A percentile compares a stretch with the other conserved stretches of the same genome.
Conservation (phyloP, 1,284 basidiomycete genomes). For the Fomes fomentarius region DNA sequence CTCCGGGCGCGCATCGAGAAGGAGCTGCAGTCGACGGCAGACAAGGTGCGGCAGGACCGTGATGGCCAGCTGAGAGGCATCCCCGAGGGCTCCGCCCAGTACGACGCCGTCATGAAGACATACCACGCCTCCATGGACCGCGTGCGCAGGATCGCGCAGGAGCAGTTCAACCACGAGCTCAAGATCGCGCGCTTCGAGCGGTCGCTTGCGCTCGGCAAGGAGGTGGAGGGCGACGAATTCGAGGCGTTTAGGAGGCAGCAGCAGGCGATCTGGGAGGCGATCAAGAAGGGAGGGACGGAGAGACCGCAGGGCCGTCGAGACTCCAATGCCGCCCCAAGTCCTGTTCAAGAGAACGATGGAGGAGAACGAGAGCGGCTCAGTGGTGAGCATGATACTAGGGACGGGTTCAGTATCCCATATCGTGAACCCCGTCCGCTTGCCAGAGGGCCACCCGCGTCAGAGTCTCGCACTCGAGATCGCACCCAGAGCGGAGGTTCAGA, state of each 20-base stretch:
- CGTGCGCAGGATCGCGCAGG: conserved; percentile 34
- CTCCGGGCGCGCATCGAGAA: conserved; percentile 48
- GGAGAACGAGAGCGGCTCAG: conserved; percentile 10
- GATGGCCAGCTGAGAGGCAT: conserved; percentile 39
- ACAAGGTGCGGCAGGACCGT: conserved; percentile 49
- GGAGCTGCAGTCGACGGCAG: conserved; percentile 46
- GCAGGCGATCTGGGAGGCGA: conserved; percentile 35
- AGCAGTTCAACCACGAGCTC: conserved; percentile 29
- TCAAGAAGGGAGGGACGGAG: conserved; percentile 28
- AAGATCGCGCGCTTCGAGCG: conserved; percentile 27
- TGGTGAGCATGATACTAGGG: conserved; percentile 23
- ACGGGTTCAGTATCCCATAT: conserved; percentile 15
- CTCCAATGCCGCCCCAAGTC: conserved; percentile 9
- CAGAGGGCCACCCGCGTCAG: conserved; percentile 12
- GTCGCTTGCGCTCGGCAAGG: conserved; percentile 21
- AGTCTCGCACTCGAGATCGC: conserved; percentile 21
- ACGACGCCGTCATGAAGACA: conserved; percentile 39
- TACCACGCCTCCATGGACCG: conserved; percentile 42
- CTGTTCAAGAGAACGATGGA: conserved; percentile 16
- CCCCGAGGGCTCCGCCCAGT: conserved; percentile 31
- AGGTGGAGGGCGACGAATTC: conserved; percentile 33
- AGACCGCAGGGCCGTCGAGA: conserved; percentile 13
- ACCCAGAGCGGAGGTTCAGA: conserved; percentile 25
- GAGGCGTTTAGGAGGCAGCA: conserved; percentile 34
- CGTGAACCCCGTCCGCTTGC: conserved; percentile 21